These are phyloP conservation scores for Phytopythium montanum DNA, from an alignment of 352 stramenopile species.

Conservation along the genomic window DNA sequence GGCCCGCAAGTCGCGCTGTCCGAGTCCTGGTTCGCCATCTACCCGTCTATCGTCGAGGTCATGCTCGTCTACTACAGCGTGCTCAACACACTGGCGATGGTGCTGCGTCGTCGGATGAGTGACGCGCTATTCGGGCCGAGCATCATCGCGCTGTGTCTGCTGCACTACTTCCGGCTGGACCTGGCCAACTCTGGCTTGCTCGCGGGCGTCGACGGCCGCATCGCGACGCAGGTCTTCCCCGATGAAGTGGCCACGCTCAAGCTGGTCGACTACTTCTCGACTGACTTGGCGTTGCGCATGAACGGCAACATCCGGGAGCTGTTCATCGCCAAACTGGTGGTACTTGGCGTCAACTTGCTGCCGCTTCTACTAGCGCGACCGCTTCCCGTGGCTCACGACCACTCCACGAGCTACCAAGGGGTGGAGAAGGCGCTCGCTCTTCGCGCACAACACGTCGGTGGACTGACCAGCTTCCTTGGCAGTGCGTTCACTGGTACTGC, in stretches of 20 bases:
- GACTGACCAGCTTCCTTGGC: neutral
- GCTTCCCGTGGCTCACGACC: neutral
- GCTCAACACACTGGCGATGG: constrained; percentile 15
- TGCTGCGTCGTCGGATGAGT: constrained; percentile 13
- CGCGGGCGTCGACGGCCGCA: constrained; percentile 12
- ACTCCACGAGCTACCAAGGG: neutral
- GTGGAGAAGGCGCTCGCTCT: constrained; percentile 7
- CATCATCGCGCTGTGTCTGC: constrained; percentile 11
- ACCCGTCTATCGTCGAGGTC: constrained; percentile 18
- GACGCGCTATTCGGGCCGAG: constrained; percentile 18
- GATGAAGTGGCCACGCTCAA: constrained; percentile 7
- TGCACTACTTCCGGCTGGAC: constrained; percentile 13
- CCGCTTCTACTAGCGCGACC: constrained; percentile 2
- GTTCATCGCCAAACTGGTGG: constrained; percentile 13
- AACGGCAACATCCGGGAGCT: constrained; percentile 15
- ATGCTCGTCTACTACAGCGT: constrained; percentile 21
- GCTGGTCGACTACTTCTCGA: constrained; percentile 14
- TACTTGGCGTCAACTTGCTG: constrained; percentile 13
- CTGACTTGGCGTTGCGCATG: constrained; percentile 12
- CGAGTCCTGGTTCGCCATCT: constrained; percentile 27
- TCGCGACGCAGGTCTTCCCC: constrained; percentile 7
- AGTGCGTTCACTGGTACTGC: neutral
- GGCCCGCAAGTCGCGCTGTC: constrained; percentile 13
- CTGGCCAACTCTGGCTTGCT: constrained; percentile 9
- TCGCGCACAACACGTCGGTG: constrained; percentile 3